Evolutionary conservation across 495 filamentous ascomycete genomes (phyloP), one percentile per base, ranked within the genome.

Genomic region (Tuber umbilicatum): DNA sequence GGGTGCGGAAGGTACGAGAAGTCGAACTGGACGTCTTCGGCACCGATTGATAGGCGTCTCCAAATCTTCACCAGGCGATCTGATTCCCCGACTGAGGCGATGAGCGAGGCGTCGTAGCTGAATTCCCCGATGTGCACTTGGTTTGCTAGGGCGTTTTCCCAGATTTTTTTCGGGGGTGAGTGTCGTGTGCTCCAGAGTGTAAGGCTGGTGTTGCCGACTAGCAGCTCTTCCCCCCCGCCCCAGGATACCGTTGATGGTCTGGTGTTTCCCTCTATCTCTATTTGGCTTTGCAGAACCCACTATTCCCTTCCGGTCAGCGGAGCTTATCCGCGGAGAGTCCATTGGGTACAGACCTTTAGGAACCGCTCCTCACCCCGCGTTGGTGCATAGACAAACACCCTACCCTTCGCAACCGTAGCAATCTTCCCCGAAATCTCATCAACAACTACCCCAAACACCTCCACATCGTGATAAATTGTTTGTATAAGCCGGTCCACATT

Each of bases 41-140:
- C 87, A 27, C 92, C 93, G 83, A 93, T 97, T n/a, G 91, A 91
- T 31, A 96, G 84, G 76, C 94, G 87, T 75, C 93, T 88, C 95
- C 95, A 99, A 81, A 98, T 87, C 84, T 98, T 99, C 70, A 94
- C 89, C 35, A 98, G 85, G 60, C 91, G 87, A 81, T 98, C 95
- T 81, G 92, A 89, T 69, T 85, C 84, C 43, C 93, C 93, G 14
- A 93, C 89, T 5, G 93, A 93, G 17, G 94, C 94, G 47, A 97
- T 91, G 42, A 97, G 87, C 12, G 89, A 89, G 31, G 91, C 93
- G 82, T 97, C 93, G 71, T 92, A 91, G 5, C 94, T 97, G 81
- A 98, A 91, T 31, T 87, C 86, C 9, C 93, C 95, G 68, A 92
- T 88, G 78, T 92, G 91, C 64, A 88, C 90, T 1, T 91, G 89